These are phyloP conservation scores for Marasmius sp. DNA, from an alignment of 1,284 basidiomycete genomes.

Conservation along the genomic window DNA sequence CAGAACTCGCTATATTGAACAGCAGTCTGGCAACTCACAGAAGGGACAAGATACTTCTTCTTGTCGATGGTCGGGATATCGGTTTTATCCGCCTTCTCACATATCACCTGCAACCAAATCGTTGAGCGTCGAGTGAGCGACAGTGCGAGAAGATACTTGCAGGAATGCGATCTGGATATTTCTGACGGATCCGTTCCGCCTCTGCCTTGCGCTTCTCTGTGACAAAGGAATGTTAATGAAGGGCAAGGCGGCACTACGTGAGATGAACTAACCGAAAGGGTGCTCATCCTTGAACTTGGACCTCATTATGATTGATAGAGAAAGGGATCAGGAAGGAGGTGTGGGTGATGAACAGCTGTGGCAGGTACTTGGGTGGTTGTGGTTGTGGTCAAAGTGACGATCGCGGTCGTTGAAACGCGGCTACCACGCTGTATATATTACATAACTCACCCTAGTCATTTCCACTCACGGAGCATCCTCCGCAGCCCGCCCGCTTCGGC, in stretches of 20 bases:
- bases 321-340: background rate
- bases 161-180: slow-evolving; percentile 98
- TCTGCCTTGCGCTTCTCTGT: slow-evolving; percentile 98
- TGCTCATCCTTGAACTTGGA: slow-evolving; percentile 99
- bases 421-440: background rate
- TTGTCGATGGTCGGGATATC: slow-evolving; percentile 99
- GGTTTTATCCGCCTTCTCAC: slow-evolving; percentile 98
- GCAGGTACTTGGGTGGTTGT: slow-evolving; percentile 6
- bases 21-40: slow-evolving; percentile 50
- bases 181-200: slow-evolving; percentile 95
- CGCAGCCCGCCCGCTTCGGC: background rate
- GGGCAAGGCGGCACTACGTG: slow-evolving; percentile 26
- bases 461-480: background rate
- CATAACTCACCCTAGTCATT: background rate
- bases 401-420: slow-evolving; percentile 4
- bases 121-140: slow-evolving; percentile 13
- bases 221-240: slow-evolving; percentile 14
- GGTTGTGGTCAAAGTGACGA: slow-evolving; percentile 5
- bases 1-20: background rate
- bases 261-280: slow-evolving; percentile 77
- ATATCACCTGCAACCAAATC: slow-evolving; percentile 79
- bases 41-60: slow-evolving; percentile 99
- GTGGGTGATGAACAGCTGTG: background rate
- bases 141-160: slow-evolving; percentile 49
- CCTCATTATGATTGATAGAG: slow-evolving; percentile 59